Percentiles rank a stretch among this genome's conserved stretches.
Evolutionary conservation across 495 filamentous ascomycete genomes (phyloP).

Genomic region (Aspergillus wentii): DNA sequence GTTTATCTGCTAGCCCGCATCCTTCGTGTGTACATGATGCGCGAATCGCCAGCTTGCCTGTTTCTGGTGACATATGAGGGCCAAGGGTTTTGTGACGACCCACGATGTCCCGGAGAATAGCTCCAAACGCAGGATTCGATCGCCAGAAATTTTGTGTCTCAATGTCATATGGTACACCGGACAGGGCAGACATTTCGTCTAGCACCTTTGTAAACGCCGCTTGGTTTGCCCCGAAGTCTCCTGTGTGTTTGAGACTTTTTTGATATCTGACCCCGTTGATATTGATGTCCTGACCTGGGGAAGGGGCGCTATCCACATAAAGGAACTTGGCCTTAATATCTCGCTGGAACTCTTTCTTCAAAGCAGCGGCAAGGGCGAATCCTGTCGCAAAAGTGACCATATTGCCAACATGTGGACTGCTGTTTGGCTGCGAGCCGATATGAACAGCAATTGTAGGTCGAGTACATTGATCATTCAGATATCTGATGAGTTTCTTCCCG

Average conservation of each 20-base stretch:
- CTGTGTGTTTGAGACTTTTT: conserved; percentile 11
- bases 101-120: conserved; percentile 10
- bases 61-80: conserved; percentile 18
- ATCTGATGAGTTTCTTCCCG: conserved; percentile 6
- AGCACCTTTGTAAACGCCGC: conserved; percentile 12
- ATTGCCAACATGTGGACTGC: conserved; percentile 21
- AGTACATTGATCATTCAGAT: conserved; percentile 7
- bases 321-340: conserved; percentile 16
- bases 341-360: conserved; percentile 7
- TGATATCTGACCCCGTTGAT: conserved; percentile 20
- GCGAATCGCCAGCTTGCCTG: conserved; percentile 18
- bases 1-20: conserved; percentile 21
- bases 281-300: conserved; percentile 5
- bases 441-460: conserved; percentile 18
- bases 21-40: conserved; percentile 18
- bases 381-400: conserved; percentile 20
- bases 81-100: conserved; percentile 9
- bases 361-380: conserved; percentile 16
- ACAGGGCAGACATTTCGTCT: conserved; percentile 8
- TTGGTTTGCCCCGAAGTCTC: conserved; percentile 3
- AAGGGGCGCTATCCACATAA: conserved; percentile 22
- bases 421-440: conserved; percentile 21
- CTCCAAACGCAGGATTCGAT: conserved; percentile 9
- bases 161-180: conserved; percentile 11
- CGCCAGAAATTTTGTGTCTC: conserved; percentile 12